Percentiles rank a stretch among this genome's conserved stretches.
Evolutionary conservation across 352 stramenopile species (phyloP).

Genomic region (Pythium angustatum): DNA sequence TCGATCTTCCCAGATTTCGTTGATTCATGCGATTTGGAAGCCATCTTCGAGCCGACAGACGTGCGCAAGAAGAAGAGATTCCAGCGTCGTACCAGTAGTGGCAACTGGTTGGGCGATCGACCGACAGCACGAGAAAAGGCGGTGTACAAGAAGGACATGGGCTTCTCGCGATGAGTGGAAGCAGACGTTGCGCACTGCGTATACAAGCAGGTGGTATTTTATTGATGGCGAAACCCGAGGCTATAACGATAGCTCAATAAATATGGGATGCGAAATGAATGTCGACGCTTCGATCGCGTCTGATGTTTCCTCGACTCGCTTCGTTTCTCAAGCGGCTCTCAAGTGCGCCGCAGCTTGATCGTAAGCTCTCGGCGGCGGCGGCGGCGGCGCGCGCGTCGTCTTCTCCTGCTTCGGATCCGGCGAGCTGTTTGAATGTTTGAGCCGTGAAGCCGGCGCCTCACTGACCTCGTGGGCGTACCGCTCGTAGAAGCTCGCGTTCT

Average conservation of each 20-base stretch:
- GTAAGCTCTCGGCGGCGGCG: constrained; percentile 7
- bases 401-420: constrained; percentile 17
- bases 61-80: constrained; percentile 80
- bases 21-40: constrained; percentile 80
- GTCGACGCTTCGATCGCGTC: constrained; percentile 33
- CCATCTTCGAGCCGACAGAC: constrained; percentile 80
- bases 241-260: constrained; percentile 30
- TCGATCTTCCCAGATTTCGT: constrained; percentile 85
- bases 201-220: constrained; percentile 28
- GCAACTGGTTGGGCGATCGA: constrained; percentile 83
- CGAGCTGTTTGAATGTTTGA: constrained; percentile 22
- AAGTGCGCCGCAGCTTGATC: constrained; percentile 7
- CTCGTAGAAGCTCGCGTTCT: constrained; percentile 35
- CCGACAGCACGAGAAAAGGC: constrained; percentile 76
- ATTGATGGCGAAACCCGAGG: constrained; percentile 24
- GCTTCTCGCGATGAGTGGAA: constrained; percentile 48
- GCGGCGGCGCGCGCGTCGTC: constrained; percentile 8
- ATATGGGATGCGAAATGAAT: constrained; percentile 25
- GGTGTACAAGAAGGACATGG: constrained; percentile 85
- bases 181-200: not conserved
- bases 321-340: constrained; percentile 20
- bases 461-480: constrained; percentile 26
- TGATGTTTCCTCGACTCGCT: not conserved
- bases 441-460: not conserved
- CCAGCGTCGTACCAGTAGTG: constrained; percentile 73